These are phyloP conservation scores for Talaromyces albobiverticillius DNA, from an alignment of 2,329 filamentous ascomycete species.

Conservation along the genomic window DNA sequence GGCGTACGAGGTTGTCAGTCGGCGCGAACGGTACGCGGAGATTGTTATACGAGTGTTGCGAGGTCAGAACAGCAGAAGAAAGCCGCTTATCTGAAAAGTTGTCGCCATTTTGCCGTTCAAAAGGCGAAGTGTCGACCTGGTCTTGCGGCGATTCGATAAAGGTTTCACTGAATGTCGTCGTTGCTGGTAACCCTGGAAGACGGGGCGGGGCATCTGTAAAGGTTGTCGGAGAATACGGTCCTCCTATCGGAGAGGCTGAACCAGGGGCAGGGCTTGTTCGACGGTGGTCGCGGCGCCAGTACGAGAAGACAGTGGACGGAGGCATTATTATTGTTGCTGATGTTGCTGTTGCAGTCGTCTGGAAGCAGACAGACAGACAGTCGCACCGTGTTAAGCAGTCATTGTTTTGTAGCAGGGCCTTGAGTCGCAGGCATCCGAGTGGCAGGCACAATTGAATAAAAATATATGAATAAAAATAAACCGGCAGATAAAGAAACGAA, in stretches of 20 bases:
- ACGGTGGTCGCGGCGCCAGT: conserved; percentile 40
- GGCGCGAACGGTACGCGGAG: conserved; percentile 25
- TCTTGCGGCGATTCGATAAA: conserved; percentile 22
- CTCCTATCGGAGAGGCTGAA: conserved; percentile 19
- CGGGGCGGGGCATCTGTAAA: conserved; percentile 28
- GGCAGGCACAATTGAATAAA: background rate
- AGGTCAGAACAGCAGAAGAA: conserved; percentile 15
- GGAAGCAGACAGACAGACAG: background rate
- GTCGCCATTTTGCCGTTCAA: too few relatives aligned
- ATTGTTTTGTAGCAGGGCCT: background rate
- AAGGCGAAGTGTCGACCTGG: background rate
- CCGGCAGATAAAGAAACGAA: too few relatives aligned
- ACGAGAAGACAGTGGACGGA: conserved; percentile 38
- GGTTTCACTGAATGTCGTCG: conserved; percentile 26
- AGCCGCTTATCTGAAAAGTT: conserved; percentile 20
- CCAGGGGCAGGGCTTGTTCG: conserved; percentile 31
- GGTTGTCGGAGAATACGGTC: conserved; percentile 8
- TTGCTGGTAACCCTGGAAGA: conserved; percentile 30
- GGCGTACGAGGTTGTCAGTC: conserved; percentile 25
- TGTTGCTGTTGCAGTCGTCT: background rate
- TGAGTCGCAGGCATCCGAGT: background rate
- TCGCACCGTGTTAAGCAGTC: background rate
- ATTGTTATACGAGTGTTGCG: conserved; percentile 28
- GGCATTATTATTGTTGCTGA: conserved; percentile 24
- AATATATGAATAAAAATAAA: too few relatives aligned